Conservation (phyloP, 345 rosid species). For the Eucalyptus paniculata region DNA sequence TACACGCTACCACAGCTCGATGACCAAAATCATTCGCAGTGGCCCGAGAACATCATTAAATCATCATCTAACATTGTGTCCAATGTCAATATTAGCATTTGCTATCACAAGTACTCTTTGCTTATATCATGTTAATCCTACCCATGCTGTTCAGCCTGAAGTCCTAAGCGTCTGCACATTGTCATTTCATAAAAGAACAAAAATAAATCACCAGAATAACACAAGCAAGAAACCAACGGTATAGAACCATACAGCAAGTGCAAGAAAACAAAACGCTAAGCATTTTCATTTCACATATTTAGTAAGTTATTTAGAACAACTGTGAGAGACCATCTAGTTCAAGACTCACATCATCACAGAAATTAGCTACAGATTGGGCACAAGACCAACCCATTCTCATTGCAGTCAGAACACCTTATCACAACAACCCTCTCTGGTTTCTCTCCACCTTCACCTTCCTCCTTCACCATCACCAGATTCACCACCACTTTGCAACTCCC, state of each 20-base stretch:
- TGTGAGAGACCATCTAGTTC: not conserved
- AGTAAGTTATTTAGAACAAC: not conserved
- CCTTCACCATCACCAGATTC: not conserved
- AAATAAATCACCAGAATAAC: not conserved
- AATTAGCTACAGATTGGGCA: conserved; percentile 72
- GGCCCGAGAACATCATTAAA: not conserved
- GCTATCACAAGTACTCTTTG: not conserved
- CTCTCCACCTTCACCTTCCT: not conserved
- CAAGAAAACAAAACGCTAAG: not conserved
- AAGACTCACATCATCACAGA: not conserved
- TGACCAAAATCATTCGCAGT: not conserved
- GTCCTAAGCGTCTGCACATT: not conserved
- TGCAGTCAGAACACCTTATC: conserved; percentile 61
- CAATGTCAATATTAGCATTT: not conserved
- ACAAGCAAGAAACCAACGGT: not conserved
- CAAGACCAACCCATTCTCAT: conserved; percentile 81
- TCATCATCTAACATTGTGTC: not conserved
- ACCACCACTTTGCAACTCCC: conserved; percentile 63
- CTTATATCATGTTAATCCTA: not conserved
- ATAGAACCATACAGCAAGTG: not conserved
- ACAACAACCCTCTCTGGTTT: conserved; percentile 15
- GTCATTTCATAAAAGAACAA: not conserved
- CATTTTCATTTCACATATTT: not conserved
- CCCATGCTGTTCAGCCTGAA: not conserved
- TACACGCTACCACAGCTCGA: not conserved